A percentile compares a stretch with the other conserved stretches of the same genome.
Evolutionary conservation across 345 rosid genomes (phyloP).

Genomic region (Eucalyptus pauciflora): DNA sequence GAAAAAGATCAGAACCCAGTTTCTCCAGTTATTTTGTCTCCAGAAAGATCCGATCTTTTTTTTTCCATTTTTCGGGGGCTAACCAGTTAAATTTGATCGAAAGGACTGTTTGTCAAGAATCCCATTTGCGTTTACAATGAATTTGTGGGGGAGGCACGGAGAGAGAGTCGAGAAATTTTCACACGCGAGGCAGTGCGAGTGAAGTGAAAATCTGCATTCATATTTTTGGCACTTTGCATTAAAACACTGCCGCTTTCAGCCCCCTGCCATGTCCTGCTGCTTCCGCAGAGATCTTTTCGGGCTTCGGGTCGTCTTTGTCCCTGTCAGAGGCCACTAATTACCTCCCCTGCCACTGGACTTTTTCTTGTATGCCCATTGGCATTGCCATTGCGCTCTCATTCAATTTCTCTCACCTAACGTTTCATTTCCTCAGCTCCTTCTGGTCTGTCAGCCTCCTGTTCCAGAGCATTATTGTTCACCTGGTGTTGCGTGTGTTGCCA

Average conservation of each 20-base stretch:
- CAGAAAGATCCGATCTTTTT: neutral
- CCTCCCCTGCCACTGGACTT: conserved; percentile 38
- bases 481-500: neutral
- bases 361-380: neutral
- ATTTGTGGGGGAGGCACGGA: no score
- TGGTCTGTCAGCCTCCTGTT: neutral
- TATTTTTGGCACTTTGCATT: neutral
- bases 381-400: neutral
- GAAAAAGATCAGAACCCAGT: neutral
- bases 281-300: conserved; percentile 2
- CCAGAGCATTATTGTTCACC: neutral
- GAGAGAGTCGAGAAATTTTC: neutral
- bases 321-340: conserved; percentile 52
- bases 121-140: neutral
- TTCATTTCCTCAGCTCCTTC: neutral
- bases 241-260: neutral
- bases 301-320: conserved; percentile 29
- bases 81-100: neutral
- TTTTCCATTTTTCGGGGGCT: neutral
- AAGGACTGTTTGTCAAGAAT: neutral
- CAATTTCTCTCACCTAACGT: neutral
- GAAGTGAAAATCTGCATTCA: neutral
- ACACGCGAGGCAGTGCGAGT: neutral
- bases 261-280: conserved; percentile 4
- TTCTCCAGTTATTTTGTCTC: neutral